A percentile compares a stretch with the other conserved stretches of the same genome.
Evolutionary conservation across 108 stramenopile species (phyloP).

Genomic region (Seminavis robusta): DNA sequence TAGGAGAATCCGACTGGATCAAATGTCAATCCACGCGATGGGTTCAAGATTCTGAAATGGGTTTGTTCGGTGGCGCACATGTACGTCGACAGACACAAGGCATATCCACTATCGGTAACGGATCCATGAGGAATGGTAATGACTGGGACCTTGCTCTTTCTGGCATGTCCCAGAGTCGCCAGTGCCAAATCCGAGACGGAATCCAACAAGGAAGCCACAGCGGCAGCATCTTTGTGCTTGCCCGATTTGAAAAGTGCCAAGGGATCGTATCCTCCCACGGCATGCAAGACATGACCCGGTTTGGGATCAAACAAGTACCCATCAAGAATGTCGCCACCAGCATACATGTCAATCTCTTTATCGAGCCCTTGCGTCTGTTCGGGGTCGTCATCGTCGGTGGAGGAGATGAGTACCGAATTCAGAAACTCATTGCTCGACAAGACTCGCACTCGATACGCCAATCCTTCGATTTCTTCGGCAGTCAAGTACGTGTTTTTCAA

Average conservation of each 20-base stretch:
- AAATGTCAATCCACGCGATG: slow-evolving; percentile 67
- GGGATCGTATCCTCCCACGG: slow-evolving; percentile 75
- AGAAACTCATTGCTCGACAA: slow-evolving; percentile 58
- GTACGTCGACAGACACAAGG: slow-evolving; percentile 64
- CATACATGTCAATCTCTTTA: slow-evolving; percentile 16
- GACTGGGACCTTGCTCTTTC: slow-evolving; percentile 54
- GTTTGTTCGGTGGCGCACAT: slow-evolving; percentile 69
- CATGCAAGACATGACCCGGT: slow-evolving; percentile 47
- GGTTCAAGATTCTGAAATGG: slow-evolving; percentile 60
- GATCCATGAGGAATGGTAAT: slow-evolving; percentile 72
- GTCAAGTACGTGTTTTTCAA: slow-evolving; percentile 57
- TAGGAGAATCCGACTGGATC: slow-evolving; percentile 81
- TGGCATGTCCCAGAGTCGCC: slow-evolving; percentile 50
- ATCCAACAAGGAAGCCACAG: slow-evolving; percentile 35
- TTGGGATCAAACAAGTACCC: slow-evolving; percentile 10
- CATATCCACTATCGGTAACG: slow-evolving; percentile 70
- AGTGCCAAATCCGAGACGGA: slow-evolving; percentile 46
- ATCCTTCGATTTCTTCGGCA: slow-evolving; percentile 61
- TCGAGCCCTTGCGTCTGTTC: slow-evolving; percentile 15
- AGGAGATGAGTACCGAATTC: slow-evolving; percentile 63
- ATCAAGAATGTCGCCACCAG: slow-evolving; percentile 15
- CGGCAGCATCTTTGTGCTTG: slow-evolving; percentile 6
- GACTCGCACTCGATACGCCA: slow-evolving; percentile 63
- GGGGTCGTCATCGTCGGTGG: slow-evolving; percentile 57
- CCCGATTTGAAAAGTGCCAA: slow-evolving; percentile 28